These are phyloP conservation scores for Nakazawaea wickerhamii DNA, from an alignment of 805 yeast genomes.

Conservation along the genomic window DNA sequence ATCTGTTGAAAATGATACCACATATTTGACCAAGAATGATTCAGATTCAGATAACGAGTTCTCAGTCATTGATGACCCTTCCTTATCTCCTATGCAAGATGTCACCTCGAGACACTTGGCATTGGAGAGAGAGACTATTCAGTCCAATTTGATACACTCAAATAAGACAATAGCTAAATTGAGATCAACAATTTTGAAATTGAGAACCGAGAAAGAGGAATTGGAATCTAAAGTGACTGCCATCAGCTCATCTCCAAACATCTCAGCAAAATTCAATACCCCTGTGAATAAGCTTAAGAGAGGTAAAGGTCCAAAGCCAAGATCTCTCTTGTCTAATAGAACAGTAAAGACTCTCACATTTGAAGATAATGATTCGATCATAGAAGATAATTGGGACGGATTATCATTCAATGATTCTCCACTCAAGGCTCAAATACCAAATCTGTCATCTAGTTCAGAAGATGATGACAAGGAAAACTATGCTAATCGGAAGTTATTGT, in stretches of 20 bases:
- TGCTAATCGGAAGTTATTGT: slow-evolving; percentile 10
- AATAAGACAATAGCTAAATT: slow-evolving; percentile 57
- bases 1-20: slow-evolving; percentile 3
- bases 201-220: slow-evolving; percentile 35
- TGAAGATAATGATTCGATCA: slow-evolving; percentile 19
- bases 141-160: slow-evolving; percentile 60
- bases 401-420: slow-evolving; percentile 14
- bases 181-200: slow-evolving; percentile 43
- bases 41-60: slow-evolving; percentile 33
- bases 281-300: slow-evolving; percentile 3
- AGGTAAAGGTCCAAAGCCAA: slow-evolving; percentile 12
- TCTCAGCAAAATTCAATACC: slow-evolving; percentile 2
- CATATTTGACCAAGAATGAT: slow-evolving; percentile 20
- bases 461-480: slow-evolving; percentile 15
- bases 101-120: slow-evolving; percentile 37
- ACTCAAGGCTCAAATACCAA: neutral
- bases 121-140: slow-evolving; percentile 61
- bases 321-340: slow-evolving; percentile 17
- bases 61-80: slow-evolving; percentile 25
- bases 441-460: slow-evolving; percentile 15
- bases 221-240: slow-evolving; percentile 20
- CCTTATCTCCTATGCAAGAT: slow-evolving; percentile 28
- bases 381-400: slow-evolving; percentile 22
- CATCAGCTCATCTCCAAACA: neutral
- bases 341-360: slow-evolving; percentile 14